These are phyloP conservation scores for Noccaea bulbosa DNA, from an alignment of 345 rosid species.

Conservation along the genomic window DNA sequence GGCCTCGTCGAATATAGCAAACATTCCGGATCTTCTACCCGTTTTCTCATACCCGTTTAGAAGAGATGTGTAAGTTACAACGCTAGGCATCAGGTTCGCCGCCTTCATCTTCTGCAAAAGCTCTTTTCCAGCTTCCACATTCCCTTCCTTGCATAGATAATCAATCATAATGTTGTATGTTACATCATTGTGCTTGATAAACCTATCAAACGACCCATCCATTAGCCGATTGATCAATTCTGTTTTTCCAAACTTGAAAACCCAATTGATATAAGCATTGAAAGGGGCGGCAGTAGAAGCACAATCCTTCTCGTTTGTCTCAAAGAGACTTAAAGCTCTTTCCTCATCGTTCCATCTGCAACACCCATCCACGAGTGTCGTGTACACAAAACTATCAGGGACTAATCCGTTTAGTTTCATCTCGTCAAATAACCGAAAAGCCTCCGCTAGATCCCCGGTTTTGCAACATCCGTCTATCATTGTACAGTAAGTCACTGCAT, in stretches of 20 bases:
- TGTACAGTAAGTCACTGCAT: constrained; percentile 62
- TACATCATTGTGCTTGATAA: constrained; percentile 57
- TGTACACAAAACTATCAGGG: constrained; percentile 67
- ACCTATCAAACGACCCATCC: constrained; percentile 50
- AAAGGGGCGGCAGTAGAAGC: constrained; percentile 54
- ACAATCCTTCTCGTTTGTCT: constrained; percentile 58
- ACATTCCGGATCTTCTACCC: constrained; percentile 55
- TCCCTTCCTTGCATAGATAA: constrained; percentile 62
- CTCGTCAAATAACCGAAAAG: constrained; percentile 62
- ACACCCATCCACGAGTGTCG: constrained; percentile 67
- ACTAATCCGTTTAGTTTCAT: constrained; percentile 62
- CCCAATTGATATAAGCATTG: constrained; percentile 65
- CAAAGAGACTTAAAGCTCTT: constrained; percentile 57
- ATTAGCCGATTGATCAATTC: constrained; percentile 48
- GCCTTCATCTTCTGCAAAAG: constrained; percentile 60
- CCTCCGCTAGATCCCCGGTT: constrained; percentile 59
- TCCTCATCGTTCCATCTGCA: constrained; percentile 63
- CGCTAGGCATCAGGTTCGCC: constrained; percentile 55
- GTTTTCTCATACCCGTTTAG: constrained; percentile 56
- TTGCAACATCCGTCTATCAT: constrained; percentile 82
- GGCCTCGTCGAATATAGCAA: constrained; percentile 64
- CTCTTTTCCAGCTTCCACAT: constrained; percentile 60
- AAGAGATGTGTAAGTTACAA: constrained; percentile 62
- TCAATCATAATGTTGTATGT: constrained; percentile 77
- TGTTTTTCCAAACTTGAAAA: constrained; percentile 59